Evolutionary conservation across 331 rosid genomes (phyloP), one percentile per base, ranked within the genome.

Genomic region (Acacia concinna): DNA sequence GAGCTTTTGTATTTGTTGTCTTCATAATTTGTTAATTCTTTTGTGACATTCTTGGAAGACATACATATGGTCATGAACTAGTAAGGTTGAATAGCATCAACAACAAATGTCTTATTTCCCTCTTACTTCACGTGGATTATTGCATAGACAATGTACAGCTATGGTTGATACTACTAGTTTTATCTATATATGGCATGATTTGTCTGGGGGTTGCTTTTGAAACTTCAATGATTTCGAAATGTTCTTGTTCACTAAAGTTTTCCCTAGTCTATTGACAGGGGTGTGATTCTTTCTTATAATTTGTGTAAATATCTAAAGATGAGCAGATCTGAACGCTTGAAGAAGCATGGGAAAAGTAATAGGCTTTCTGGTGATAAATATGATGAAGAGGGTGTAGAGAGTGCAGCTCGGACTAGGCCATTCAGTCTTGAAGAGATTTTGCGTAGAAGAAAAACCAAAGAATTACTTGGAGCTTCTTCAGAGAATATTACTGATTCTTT

Each of bases 391-490:
- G 63, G 31, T 56, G 15, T 9, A 59, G 66, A 27, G 34, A 90
- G 89, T 87, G 91, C 99, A 31, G 98, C 99, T 80, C 87, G 94
- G 69, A 96, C 99, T 59, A 89, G 99, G 92, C 97, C 99, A 38
- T 77, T 89, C 70, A 90, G 94, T 86, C 83, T 85, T 68, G 93
- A 91, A 72, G 97, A 96, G 83, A 93, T 91, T 80, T 88, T 96
- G 97, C 81, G 63, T 79, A 85, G 91, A 85, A 90, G 99, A 76
- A 86, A 71, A 80, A 82, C 79, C 74, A 93, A 86, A 80, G 87
- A 84, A 68, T 79, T 83, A 40, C 77, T 81, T 78, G 85, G 85
- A 84, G 84, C 30, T 66, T 70, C 74, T 4, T 70, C 74, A 3
- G 85, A 86, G 85, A 83, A 88, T 76, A 68, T 44, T 78, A 64